Evolutionary conservation across 345 rosid genomes (phyloP).

Genomic region (Hypericum androsaemum): DNA sequence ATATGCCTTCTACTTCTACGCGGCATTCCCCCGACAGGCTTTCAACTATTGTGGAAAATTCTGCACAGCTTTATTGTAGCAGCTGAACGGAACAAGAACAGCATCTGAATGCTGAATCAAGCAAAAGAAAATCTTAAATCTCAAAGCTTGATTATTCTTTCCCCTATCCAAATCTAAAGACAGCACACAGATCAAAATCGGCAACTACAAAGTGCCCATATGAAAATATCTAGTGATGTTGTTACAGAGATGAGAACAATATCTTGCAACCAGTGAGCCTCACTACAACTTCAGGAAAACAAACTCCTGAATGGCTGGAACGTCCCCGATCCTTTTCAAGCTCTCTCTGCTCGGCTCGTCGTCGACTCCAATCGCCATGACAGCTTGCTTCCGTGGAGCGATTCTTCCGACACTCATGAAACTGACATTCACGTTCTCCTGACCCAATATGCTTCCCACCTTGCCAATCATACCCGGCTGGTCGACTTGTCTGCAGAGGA

Average conservation of each 20-base stretch:
- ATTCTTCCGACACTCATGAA: slow-evolving; percentile 22
- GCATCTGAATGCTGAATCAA: too few relatives aligned
- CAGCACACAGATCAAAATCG: too few relatives aligned
- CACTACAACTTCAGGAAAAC: slow-evolving; percentile 17
- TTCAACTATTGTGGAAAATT: too few relatives aligned
- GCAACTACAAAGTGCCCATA: too few relatives aligned
- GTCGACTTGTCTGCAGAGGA: slow-evolving; percentile 18
- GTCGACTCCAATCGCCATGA: slow-evolving; percentile 21
- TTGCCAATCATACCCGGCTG: slow-evolving; percentile 21
- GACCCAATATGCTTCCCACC: slow-evolving; percentile 17
- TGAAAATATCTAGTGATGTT: neutral
- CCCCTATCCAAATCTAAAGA: too few relatives aligned
- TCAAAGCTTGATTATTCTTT: too few relatives aligned
- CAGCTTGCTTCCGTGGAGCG: slow-evolving; percentile 16
- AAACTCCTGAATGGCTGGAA: slow-evolving; percentile 15
- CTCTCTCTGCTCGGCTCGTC: slow-evolving; percentile 17
- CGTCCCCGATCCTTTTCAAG: slow-evolving; percentile 9
- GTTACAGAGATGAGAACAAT: neutral
- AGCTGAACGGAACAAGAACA: too few relatives aligned
- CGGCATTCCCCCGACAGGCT: too few relatives aligned
- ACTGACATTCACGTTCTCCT: slow-evolving; percentile 21
- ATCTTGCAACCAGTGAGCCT: neutral
- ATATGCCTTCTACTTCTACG: too few relatives aligned
- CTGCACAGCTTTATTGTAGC: too few relatives aligned
- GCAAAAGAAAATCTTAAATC: too few relatives aligned